Base-by-base conservation (phyloP, 768 basidiomycete genomes). In the Pleurotus citrinopileatus region DNA sequence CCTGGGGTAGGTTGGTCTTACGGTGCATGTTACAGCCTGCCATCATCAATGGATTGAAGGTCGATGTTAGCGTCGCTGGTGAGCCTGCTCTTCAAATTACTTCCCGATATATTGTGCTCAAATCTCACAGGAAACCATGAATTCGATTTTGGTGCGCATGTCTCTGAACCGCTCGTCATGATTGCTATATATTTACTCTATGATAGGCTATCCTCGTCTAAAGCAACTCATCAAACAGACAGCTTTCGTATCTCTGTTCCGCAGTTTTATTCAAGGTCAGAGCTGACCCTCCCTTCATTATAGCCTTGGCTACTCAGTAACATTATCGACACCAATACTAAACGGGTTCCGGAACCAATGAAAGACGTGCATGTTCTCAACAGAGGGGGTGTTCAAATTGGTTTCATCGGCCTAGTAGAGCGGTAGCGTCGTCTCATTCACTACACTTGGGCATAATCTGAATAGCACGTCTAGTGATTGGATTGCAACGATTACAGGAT, bases 11-110 rank as follows among this genome's bases (percentile, higher is more conserved):
- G 37, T 23, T 22, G 19, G 17, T 20, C 19, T 22, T 20, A 34
- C 32, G 19, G 12, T 40, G 36, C 12, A 10, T 42, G 22, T 15
- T 15, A 12, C 61, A 91, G 91, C 88, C 92, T 23, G 92, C 93
- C 2, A 81, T 95, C 23, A 81, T 94, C 72, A 95, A 95, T 61
- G 77, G 77, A 55, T 73, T 96, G 42, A 80, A 75, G 15, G 78
- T 90, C 19, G 91, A 95, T 67, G 83, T 86, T 34, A 80, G 92
- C 5, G 73, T 93, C 54, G 83, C 88, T 51, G 93, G 91, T 91
- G 26, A 50, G 86, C 67, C 26, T 50, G 19, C 9, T 34, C 3
- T 3, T 34, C 22, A 17, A 19, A 6, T 32, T 47, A n/a, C 23
- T 34, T 17, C 45, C 17, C 20, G 25, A 46, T 23, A 19, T 56